Evolutionary conservation across 208 protist species (phyloP).

Genomic region (Crithidia acanthocephali): DNA sequence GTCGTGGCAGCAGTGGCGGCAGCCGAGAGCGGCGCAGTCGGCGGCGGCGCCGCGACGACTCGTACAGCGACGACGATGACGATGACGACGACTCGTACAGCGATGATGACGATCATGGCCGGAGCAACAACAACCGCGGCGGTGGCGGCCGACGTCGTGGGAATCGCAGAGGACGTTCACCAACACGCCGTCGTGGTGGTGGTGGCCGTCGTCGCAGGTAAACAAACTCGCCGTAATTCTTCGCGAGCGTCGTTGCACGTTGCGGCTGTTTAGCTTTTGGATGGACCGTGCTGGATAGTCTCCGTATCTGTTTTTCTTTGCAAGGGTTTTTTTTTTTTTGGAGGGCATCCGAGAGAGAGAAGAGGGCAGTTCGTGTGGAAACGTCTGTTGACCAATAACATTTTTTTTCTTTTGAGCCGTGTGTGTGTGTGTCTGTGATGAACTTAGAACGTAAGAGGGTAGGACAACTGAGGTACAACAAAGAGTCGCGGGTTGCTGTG

Average conservation of each 20-base stretch:
- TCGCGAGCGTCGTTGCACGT: too few species aligned
- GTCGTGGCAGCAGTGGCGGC: not conserved
- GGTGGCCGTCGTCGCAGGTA: constrained; percentile 15
- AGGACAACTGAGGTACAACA: not conserved
- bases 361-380: too few species aligned
- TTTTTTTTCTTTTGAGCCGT: too few species aligned
- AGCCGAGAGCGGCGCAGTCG: not conserved
- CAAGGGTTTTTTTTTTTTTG: too few species aligned
- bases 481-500: too few species aligned
- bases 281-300: too few species aligned
- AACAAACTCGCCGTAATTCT: too few species aligned
- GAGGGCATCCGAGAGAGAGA: too few species aligned
- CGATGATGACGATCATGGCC: constrained; percentile 9
- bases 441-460: too few species aligned
- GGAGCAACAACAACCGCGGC: not conserved
- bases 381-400: too few species aligned
- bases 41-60: not conserved
- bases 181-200: constrained; percentile 6
- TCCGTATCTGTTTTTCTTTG: too few species aligned
- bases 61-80: not conserved
- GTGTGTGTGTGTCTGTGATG: not conserved
- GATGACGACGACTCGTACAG: constrained; percentile 3
- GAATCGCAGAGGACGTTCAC: not conserved
- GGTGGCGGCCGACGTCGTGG: constrained; percentile 7
- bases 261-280: too few species aligned